Evolutionary conservation across 1,139 yeast genomes (phyloP).

Genomic region (Groenewaldozyma sp.): DNA sequence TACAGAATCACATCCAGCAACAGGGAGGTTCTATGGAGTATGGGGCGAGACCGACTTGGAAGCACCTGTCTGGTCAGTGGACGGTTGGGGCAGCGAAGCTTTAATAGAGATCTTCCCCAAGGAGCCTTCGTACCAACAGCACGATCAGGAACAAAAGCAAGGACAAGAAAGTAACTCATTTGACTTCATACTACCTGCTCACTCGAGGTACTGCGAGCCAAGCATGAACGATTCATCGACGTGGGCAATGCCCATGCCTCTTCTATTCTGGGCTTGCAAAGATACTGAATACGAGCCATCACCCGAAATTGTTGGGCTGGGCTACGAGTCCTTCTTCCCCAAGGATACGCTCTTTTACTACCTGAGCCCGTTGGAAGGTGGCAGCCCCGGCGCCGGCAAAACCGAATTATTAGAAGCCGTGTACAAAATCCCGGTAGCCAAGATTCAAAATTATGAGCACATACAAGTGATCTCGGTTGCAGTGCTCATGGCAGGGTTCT

Average conservation of each 20-base stretch:
- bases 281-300: conserved; percentile 18
- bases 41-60: conserved; percentile 40
- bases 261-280: conserved; percentile 43
- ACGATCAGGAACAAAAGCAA: conserved; percentile 5
- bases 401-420: conserved; percentile 5
- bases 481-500: conserved; percentile 26
- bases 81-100: conserved; percentile 39
- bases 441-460: conserved; percentile 19
- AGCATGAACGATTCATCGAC: conserved; percentile 12
- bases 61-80: conserved; percentile 40
- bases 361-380: conserved; percentile 10
- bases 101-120: conserved; percentile 31
- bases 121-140: conserved; percentile 11
- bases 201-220: conserved; percentile 42
- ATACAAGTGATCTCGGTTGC: conserved; percentile 29
- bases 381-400: not conserved
- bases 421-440: conserved; percentile 33
- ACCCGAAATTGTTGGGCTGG: conserved; percentile 26
- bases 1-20: conserved; percentile 25
- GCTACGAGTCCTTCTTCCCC: conserved; percentile 40
- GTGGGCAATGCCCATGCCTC: conserved; percentile 31
- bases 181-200: conserved; percentile 35
- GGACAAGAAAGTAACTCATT: conserved; percentile 13
- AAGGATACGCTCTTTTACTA: conserved; percentile 36
- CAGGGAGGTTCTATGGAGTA: conserved; percentile 29